A percentile compares a stretch with the other conserved stretches of the same genome.
Conservation (phyloP, 176 grass and related monocot genomes). For the Bothriochloa decipiens region DNA sequence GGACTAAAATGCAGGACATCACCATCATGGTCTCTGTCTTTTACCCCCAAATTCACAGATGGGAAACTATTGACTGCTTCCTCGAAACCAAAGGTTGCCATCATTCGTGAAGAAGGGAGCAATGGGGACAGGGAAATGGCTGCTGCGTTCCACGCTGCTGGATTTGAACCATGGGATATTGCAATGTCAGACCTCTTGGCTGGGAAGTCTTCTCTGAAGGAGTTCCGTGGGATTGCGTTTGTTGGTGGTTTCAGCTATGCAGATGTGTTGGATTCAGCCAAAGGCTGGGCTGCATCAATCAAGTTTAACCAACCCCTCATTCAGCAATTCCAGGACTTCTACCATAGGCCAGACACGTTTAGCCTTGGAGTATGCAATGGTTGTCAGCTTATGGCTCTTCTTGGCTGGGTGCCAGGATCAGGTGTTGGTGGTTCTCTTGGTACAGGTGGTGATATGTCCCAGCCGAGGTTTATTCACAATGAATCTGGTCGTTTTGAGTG, state of each 20-base stretch:
- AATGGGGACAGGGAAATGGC: constrained; percentile 86
- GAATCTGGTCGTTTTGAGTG: constrained; percentile 75
- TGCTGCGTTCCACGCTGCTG: constrained; percentile 73
- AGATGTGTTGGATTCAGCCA: constrained; percentile 80
- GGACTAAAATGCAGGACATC: constrained; percentile 59
- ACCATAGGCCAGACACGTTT: constrained; percentile 73
- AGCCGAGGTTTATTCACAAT: constrained; percentile 92
- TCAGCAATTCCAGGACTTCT: constrained; percentile 76
- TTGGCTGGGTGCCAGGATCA: constrained; percentile 81
- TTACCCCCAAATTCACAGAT: constrained; percentile 61
- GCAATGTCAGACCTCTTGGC: constrained; percentile 72
- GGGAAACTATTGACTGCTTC: constrained; percentile 52
- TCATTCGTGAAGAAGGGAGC: constrained; percentile 90
- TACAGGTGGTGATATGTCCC: constrained; percentile 62
- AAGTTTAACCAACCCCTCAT: constrained; percentile 74
- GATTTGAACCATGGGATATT: constrained; percentile 83
- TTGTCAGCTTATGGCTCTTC: constrained; percentile 90
- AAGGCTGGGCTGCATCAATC: constrained; percentile 85
- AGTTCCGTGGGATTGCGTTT: constrained; percentile 75
- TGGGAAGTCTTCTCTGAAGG: constrained; percentile 47
- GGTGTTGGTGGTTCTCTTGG: constrained; percentile 53
- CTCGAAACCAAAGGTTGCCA: constrained; percentile 71
- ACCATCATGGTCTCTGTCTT: constrained; percentile 73
- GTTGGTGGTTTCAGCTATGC: constrained; percentile 88
- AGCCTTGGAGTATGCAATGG: constrained; percentile 90